Base-by-base conservation (phyloP, 306 rosid genomes). In the Ochetophila trinervis region DNA sequence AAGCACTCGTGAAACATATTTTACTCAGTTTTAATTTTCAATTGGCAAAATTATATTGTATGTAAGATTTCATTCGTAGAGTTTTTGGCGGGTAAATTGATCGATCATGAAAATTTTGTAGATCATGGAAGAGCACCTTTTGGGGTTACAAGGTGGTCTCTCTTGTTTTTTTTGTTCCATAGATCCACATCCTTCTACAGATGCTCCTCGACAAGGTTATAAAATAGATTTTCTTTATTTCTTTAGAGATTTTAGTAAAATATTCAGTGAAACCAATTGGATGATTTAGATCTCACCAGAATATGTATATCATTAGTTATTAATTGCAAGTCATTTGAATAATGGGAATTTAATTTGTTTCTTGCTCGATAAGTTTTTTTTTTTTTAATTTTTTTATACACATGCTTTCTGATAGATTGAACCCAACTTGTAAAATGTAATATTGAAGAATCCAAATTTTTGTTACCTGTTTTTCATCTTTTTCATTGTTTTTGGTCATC, bases 141-240 rank as follows among this genome's bases (percentile, higher is more conserved):
- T 30, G 51, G 53, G 67, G 75, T 62, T 10, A 72, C 59, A 77
- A 73, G 82, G 63, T 78, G 76, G 87, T 75, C 81, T 81, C 4
- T 27, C 32, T 27, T 27, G 76, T 66, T 72, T 59, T 77, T 67
- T 53, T 69, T 59, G 0, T 2, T 7, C 5, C 56, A 63, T 53
- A 74, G 76, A 65, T 74, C 74, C 57, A 63, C 34, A 75, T 62
- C 34, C 72, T 58, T 75, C 76, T 20, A 36, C 52, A 80, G 88
- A 86, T 86, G 84, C 88, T 55, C 87, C 86, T 86, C 86, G 91
- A 60, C 86, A 78, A 86, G 70, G 88, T 37, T 45, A 67, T 53
- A 52, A 18, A 19, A 42, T 21, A 22, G 27, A 30, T 56, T 3
- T 49, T 49, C 21, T 49, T 49, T 49, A 14, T 3, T 49, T 49